A percentile compares a stretch with the other conserved stretches of the same genome.
Evolutionary conservation across 2,329 filamentous ascomycete genomes (phyloP).

Genomic region (Thelonectria discophora): DNA sequence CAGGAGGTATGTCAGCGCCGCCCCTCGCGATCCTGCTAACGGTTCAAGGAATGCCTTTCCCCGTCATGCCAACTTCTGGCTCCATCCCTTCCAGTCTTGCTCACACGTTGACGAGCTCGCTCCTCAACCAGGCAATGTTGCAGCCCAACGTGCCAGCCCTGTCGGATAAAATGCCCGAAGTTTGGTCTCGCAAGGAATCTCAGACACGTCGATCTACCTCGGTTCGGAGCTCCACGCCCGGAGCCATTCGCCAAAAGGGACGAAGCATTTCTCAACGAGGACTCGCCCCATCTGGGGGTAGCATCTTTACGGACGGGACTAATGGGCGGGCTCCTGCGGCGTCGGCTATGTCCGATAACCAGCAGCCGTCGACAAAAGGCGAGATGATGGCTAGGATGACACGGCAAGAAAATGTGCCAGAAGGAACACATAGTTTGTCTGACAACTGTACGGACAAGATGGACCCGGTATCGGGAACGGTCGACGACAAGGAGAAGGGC

Average conservation of each 20-base stretch:
- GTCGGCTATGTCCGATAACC: conserved; percentile 13
- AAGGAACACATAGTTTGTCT: conserved; percentile 25
- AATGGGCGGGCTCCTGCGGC: conserved; percentile 29
- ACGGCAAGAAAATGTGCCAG: conserved; percentile 21
- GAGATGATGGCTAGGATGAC: conserved; percentile 14
- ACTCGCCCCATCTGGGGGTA: conserved; percentile 42
- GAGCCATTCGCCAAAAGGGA: conserved; percentile 45
- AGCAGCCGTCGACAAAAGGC: conserved; percentile 17
- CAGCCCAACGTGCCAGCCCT: conserved; percentile 45
- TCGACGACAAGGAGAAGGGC: conserved; percentile 58
- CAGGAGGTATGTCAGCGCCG: conserved; percentile 29
- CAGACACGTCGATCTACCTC: conserved; percentile 37
- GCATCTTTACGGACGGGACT: conserved; percentile 27
- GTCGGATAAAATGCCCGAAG: conserved; percentile 46
- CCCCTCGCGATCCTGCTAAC: conserved; percentile 15
- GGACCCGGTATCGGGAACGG: conserved; percentile 48
- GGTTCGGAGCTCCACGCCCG: conserved; percentile 21
- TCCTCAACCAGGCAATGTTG: conserved; percentile 58
- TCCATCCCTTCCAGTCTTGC: conserved; percentile 48
- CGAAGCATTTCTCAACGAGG: conserved; percentile 54
- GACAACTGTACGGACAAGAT: conserved; percentile 57
- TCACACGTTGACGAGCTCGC: conserved; percentile 56
- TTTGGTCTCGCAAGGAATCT: conserved; percentile 58
- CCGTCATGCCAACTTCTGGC: conserved; percentile 29
- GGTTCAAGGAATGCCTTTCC: conserved; percentile 29